Evolutionary conservation across 2,329 filamentous ascomycete genomes (phyloP), one percentile per base, ranked within the genome.

Genomic region (Cladosporium oxysporum): DNA sequence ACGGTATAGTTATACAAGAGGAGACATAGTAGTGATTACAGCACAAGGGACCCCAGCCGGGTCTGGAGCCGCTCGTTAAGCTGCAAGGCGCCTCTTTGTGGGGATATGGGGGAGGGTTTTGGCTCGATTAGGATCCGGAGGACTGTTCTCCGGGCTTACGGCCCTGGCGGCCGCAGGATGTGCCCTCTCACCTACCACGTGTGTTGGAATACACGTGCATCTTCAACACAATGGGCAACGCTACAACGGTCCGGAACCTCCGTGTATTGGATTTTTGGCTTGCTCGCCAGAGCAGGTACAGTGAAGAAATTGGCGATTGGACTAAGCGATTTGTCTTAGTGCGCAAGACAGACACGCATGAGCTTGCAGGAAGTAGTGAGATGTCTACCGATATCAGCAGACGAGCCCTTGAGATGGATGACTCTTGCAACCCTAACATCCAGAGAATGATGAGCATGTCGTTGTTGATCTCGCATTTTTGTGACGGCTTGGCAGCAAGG

Each of bases 191-290:
- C 29, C 47, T 50, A 52, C 59, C 44, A 37, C 29, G 29, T 16
- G 31, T 52, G 47, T 35, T 58, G 26, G 31, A 57, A 35, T 26
- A 64, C n/a, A 31, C 18, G 33, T 58, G 33, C 53, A 59, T 65
- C 57, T 59, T 52, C 23, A 49, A 44, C 41, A 50, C n/a, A 26
- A 52, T 58, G n/a, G 53, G 29, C 21, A 29, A 59, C 62, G 62
- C 62, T 49, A 59, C 37, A 65, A n/a, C 62, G 62, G 61, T 63
- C 61, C 61, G 61, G 49, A 57, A 57, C 61, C 61, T 63, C 61
- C 61, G 61, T n/a, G 18, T 37, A 47, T 35, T 29, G 35, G 8
- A 37, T 26, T 26, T 52, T 21, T 11, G 50, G n/a, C 6, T 37
- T 35, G n/a, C 59, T 62, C 41, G 58, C 28, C 58, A 49, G 28